A percentile compares a stretch with the other conserved stretches of the same genome.
phyloP scores from a whole-genome alignment of 2,329 filamentous ascomycete species.

The Fusarium coicis region DNA sequence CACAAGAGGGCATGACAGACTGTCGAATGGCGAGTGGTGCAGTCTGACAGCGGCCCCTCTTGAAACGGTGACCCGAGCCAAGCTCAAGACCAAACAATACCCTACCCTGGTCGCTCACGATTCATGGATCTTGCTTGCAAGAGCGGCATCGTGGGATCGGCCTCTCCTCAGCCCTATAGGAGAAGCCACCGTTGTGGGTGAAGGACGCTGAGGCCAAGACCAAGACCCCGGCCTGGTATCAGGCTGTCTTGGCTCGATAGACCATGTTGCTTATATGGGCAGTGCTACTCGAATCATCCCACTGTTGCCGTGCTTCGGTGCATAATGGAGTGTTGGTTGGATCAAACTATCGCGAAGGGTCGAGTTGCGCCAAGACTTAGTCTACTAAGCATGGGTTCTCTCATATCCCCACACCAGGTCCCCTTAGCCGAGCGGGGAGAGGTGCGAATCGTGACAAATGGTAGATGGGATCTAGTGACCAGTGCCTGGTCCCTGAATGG shows the following conservation, averaged over 20 bases:
- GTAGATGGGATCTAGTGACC: conserved; percentile 24
- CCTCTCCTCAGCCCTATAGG: conserved; percentile 32
- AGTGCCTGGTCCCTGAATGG: conserved; percentile 15
- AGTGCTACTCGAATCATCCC: conserved; percentile 7
- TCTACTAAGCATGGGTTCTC: conserved; percentile 12
- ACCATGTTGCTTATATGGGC: neutral
- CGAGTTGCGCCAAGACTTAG: conserved; percentile 20
- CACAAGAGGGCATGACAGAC: conserved; percentile 4
- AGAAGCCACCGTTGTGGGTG: conserved; percentile 7
- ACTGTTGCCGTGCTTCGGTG: neutral
- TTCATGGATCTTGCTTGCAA: conserved; percentile 35
- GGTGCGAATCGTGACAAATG: conserved; percentile 11
- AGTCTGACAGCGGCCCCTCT: conserved; percentile 28
- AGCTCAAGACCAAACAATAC: conserved; percentile 5
- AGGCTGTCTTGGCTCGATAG: conserved; percentile 1
- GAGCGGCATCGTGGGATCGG: conserved; percentile 19
- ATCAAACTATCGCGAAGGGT: conserved; percentile 7
- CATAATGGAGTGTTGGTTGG: neutral
- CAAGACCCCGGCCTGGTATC: neutral
- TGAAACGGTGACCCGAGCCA: conserved; percentile 6
- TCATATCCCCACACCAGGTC: conserved; percentile 18
- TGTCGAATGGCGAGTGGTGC: conserved; percentile 19
- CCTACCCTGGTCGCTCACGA: conserved; percentile 19
- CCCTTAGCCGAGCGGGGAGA: conserved; percentile 9
- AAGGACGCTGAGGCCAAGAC: neutral